Percentiles rank a stretch among this genome's conserved stretches.
phyloP scores from a whole-genome alignment of 345 rosid species.

The Acer campestre region DNA sequence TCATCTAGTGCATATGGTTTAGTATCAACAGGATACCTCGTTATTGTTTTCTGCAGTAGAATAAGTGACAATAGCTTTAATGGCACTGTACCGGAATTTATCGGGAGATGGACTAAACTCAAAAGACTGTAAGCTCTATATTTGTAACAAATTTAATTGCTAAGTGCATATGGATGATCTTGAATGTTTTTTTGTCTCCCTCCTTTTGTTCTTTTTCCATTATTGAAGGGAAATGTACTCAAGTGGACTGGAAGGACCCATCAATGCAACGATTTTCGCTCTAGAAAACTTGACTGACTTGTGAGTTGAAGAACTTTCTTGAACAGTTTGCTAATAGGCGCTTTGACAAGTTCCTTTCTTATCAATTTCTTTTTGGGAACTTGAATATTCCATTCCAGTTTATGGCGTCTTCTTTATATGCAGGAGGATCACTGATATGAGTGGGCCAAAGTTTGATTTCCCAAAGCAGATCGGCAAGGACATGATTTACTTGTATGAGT shows the following conservation, averaged over 20 bases:
- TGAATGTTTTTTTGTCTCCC: not conserved
- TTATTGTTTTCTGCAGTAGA: constrained; percentile 42
- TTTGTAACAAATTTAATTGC: not conserved
- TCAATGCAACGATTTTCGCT: constrained; percentile 44
- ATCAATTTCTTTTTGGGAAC: not conserved
- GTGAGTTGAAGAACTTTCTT: constrained; percentile 43
- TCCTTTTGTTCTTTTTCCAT: not conserved
- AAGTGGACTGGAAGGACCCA: constrained; percentile 63
- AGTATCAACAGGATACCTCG: not conserved
- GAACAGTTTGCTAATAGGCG: not conserved
- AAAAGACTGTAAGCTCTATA: constrained; percentile 49
- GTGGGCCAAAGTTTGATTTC: constrained; percentile 50
- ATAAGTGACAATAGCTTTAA: constrained; percentile 62
- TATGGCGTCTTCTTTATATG: constrained; percentile 10
- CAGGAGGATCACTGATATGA: constrained; percentile 66
- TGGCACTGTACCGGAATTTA: constrained; percentile 53
- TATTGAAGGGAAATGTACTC: constrained; percentile 56
- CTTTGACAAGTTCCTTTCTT: not conserved
- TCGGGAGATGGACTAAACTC: constrained; percentile 52
- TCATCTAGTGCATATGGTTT: not conserved
- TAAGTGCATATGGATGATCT: not conserved
- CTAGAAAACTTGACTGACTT: constrained; percentile 34
- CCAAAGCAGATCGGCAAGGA: constrained; percentile 34
- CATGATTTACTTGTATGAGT: constrained; percentile 44
- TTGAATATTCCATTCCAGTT: not conserved